These are phyloP conservation scores for Rhodosorus marinus DNA, from an alignment of 23 red algal genomes.

Conservation along the genomic window DNA sequence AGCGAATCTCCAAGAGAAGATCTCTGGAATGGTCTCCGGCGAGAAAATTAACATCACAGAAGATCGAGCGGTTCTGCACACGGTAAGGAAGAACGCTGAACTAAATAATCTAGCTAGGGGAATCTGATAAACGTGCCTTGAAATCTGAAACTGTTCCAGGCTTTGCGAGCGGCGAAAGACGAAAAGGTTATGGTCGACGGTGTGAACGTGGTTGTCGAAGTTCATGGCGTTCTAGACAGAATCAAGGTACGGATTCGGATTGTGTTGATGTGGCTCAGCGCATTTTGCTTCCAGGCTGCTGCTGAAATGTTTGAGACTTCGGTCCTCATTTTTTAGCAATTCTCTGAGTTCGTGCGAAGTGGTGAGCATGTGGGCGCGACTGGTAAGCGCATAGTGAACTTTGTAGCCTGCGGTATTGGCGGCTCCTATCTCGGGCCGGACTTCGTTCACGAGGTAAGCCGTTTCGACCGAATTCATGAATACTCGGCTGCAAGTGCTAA, in stretches of 20 bases:
- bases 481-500: no score
- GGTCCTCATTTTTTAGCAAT: no score
- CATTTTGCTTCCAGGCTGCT: no score
- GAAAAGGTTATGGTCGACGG: conserved; percentile 57
- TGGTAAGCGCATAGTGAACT: conserved; percentile 48
- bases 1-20: conserved; percentile 21
- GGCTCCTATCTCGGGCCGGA: conserved; percentile 94
- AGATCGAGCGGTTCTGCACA: conserved; percentile 74
- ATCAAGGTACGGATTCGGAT: no score
- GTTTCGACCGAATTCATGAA: no score
- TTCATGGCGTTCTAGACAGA: conserved; percentile 42
- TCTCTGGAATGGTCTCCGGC: conserved; percentile 67
- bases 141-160: no score
- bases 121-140: no score
- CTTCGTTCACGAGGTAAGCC: conserved; percentile 91
- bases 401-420: conserved; percentile 86
- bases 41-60: conserved; percentile 67
- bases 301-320: no score
- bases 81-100: no score
- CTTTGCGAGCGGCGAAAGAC: conserved; percentile 40
- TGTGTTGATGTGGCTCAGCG: no score
- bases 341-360: conserved; percentile 39
- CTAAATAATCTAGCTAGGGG: no score
- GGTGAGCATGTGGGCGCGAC: conserved; percentile 52
- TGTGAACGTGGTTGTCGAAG: conserved; percentile 55